These are phyloP conservation scores for Solanum medicagineum DNA, from an alignment of 257 asterid genomes.

Conservation along the genomic window DNA sequence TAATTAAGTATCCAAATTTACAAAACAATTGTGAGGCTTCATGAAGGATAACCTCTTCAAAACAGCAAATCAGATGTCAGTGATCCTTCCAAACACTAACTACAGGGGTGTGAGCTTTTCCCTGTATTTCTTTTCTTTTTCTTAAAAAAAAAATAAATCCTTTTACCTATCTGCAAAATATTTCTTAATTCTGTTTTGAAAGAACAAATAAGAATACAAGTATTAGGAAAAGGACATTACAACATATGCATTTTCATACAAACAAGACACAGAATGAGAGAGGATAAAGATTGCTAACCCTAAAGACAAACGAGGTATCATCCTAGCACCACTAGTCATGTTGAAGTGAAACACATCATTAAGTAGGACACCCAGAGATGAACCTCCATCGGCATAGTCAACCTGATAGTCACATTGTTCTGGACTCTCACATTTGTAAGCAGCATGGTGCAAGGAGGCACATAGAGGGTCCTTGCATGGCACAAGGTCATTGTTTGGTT, in stretches of 20 bases:
- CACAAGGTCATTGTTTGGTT: constrained; percentile 86
- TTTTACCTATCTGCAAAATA: not conserved
- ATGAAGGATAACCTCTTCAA: not conserved
- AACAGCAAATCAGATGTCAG: not conserved
- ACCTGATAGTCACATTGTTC: constrained; percentile 94
- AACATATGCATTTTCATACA: not conserved
- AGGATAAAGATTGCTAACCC: constrained; percentile 38
- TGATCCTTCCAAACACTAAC: not conserved
- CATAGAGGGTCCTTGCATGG: constrained; percentile 79
- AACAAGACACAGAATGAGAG: not conserved
- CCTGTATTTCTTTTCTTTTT: not conserved
- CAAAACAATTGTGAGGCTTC: not conserved
- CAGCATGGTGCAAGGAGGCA: constrained; percentile 74
- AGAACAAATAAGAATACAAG: not conserved
- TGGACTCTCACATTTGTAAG: constrained; percentile 60
- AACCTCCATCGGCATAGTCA: constrained; percentile 99
- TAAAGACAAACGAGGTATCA: constrained; percentile 60
- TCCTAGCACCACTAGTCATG: constrained; percentile 47
- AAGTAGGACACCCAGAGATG: constrained; percentile 88
- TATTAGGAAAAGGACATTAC: not conserved
- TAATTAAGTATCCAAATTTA: not conserved
- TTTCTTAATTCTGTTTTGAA: not conserved
- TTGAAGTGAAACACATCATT: constrained; percentile 59
- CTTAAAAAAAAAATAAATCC: too few relatives aligned
- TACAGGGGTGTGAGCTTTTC: not conserved